Evolutionary conservation across 1,139 yeast genomes (phyloP), one percentile per base, ranked within the genome.

Genomic region (Yamadazyma pseudoaaseri): DNA sequence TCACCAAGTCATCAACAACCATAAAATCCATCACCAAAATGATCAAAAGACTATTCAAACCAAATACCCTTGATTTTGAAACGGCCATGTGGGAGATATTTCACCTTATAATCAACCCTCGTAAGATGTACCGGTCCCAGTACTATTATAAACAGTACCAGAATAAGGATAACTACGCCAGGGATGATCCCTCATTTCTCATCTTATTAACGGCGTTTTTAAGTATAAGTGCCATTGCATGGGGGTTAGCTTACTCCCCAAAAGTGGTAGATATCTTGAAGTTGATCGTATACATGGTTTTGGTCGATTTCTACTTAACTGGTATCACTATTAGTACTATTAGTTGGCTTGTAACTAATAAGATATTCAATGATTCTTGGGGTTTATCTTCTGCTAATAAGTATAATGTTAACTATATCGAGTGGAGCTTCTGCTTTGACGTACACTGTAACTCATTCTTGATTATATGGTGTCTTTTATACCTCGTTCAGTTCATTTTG

Each of bases 341-440:
- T 6, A 79, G 82, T 16, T 89, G 95, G 95, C 42, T 79, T 12
- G 52, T 84, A 26, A 79, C 87, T 20, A 85, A 84, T 52, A 71
- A 71, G 46, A 68, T 85, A 40, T 72, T 86, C 45, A 66, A 64
- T 38, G 54, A 56, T 36, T 47, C 62, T n/a, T 58, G 71, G 44
- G 73, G 76, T 4, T 20, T 49, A 20, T 33, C 42, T 8, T 33
- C 39, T n/a, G 43, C 43, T 16, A 34, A 35, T 23, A 46, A 42
- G 31, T 58, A 58, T 40, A 60, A 54, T 34, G 72, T 75, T 28
- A 77, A 78, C 35, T 76, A 79, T 43, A 70, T 89, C 31, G 96
- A 87, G 52, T 89, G 96, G 96, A 90, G 92, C 0, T 89, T 86
- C 54, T 87, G 97, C 60, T 89, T 89, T 56, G 97, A 89, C 53